Base-by-base conservation (phyloP, 331 rosid species). In the Quercus lobata region DNA sequence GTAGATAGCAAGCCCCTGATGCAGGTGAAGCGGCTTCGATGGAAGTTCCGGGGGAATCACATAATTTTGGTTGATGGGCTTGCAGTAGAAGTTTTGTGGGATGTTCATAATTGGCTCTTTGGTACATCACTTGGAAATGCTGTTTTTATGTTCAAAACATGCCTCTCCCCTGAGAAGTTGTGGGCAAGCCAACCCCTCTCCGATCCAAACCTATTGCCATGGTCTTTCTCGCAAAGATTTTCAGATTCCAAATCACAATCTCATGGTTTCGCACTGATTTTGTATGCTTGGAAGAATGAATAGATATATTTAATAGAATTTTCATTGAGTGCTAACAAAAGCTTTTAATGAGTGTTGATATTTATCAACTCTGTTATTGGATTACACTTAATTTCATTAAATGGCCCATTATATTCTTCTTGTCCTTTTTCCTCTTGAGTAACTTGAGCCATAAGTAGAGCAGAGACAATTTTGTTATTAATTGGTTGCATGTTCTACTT, bases 21-120 rank as follows among this genome's bases (percentile, higher is more conserved):
- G 94, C 97, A 91, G 79, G 97, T 96, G 86, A 91, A 91, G 86
- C 82, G 88, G 88, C 88, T 96, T 75, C 60, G 86, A 41, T 93
- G 98, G 99, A 96, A 96, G 86, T 96, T 93, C 68, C 72, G 98
- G 72, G 99, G 99, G 54, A 96, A 96, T 77, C 92, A 93, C 74
- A 93, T 93, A 25, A 91, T 96, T 72, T 83, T 90, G 75, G 91
- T 96, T 46, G 98, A 96, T 84, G 98, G 97, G 58, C 83, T 89
- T 78, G 89, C 93, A 4, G 91, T 96, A 12, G 99, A 96, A 82
- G 90, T 96, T 72, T 89, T 90, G 80, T 96, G 99, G 99, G 99
- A 96, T 84, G 98, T 90, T 30, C 94, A 96, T 87, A 91, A 74
- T 88, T 96, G 99, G 99, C 97, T 96, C 79, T 96, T 93, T 29